Conservation (phyloP, 805 yeast genomes). For the Teunomyces tritomae region DNA sequence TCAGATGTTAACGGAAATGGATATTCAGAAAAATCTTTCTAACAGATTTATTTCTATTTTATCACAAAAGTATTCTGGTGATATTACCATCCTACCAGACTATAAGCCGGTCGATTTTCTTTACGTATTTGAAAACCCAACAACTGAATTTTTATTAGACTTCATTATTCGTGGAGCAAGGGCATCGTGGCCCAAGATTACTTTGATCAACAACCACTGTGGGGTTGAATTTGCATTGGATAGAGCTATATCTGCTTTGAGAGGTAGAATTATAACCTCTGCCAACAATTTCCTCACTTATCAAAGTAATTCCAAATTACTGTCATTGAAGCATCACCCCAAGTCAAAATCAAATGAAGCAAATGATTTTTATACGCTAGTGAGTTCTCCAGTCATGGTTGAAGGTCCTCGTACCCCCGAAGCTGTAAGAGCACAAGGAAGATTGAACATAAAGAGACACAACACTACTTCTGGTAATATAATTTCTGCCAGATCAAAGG, state of each 20-base stretch:
- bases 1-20: constrained; percentile 71
- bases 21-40: constrained; percentile 68
- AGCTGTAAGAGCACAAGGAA: constrained; percentile 8
- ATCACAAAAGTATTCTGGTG: constrained; percentile 88
- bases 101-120: constrained; percentile 55
- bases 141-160: constrained; percentile 68
- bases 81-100: constrained; percentile 88
- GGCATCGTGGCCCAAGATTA: constrained; percentile 91
- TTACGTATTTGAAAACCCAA: constrained; percentile 75
- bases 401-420: constrained; percentile 8
- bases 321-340: constrained; percentile 3
- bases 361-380: constrained; percentile 14
- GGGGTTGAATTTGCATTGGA: constrained; percentile 87
- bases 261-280: constrained; percentile 55
- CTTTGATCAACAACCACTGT: constrained; percentile 85
- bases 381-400: constrained; percentile 21
- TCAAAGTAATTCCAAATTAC: neutral
- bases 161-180: constrained; percentile 79
- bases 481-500: neutral
- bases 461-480: constrained; percentile 12
- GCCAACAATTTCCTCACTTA: constrained; percentile 15
- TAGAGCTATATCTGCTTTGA: constrained; percentile 64
- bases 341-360: constrained; percentile 5
- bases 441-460: constrained; percentile 23
- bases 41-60: constrained; percentile 73